Conservation (phyloP, 345 rosid genomes). For the Erodium maritimum region DNA sequence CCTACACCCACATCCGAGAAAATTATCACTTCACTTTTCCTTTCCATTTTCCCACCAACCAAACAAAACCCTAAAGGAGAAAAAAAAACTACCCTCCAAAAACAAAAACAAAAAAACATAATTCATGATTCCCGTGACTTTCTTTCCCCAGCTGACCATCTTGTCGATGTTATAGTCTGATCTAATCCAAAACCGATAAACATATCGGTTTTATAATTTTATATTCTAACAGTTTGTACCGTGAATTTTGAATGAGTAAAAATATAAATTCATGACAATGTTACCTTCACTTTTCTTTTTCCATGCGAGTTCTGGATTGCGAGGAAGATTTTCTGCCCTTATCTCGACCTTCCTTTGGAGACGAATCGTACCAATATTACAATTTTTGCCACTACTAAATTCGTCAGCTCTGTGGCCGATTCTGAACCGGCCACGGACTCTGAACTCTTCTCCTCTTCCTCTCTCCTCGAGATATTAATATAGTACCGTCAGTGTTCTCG, state of each 20-base stretch:
- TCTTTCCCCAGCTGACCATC: neutral
- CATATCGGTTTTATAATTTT: too few relatives aligned
- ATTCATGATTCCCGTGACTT: neutral
- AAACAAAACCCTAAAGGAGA: neutral
- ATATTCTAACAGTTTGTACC: too few relatives aligned
- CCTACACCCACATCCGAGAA: constrained; percentile 34
- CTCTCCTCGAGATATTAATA: constrained; percentile 3
- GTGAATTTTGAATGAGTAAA: too few relatives aligned
- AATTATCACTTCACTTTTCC: constrained; percentile 7
- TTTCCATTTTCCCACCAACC: neutral
- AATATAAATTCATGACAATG: neutral
- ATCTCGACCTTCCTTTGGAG: constrained; percentile 22
- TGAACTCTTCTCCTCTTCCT: constrained; percentile 18
- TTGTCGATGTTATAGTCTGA: too few relatives aligned
- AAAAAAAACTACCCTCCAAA: neutral
- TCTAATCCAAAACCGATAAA: too few relatives aligned
- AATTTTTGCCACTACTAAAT: constrained; percentile 18
- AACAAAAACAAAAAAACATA: neutral
- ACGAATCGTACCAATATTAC: neutral
- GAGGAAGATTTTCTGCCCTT: constrained; percentile 42
- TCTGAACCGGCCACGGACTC: constrained; percentile 12
- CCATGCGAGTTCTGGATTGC: constrained; percentile 12
- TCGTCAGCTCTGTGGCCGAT: constrained; percentile 25
- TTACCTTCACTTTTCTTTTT: constrained; percentile 48
- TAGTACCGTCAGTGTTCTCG: constrained; percentile 21